Evolutionary conservation across 2,329 filamentous ascomycete genomes (phyloP).

Genomic region (Chaetomiaceae sp.): DNA sequence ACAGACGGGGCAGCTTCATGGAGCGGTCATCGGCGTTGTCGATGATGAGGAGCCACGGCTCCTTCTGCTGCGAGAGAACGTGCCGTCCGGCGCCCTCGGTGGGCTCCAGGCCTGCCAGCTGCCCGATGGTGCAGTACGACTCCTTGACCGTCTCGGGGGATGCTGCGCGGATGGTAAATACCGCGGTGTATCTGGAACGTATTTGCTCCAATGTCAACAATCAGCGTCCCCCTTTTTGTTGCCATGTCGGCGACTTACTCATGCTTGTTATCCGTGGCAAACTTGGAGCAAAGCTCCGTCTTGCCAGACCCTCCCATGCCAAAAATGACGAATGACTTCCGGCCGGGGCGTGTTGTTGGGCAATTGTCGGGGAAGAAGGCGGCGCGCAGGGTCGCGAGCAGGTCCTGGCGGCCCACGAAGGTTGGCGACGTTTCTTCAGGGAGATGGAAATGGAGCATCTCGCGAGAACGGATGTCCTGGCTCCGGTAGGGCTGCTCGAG

Average conservation of each 20-base stretch:
- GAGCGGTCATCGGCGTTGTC: constrained; percentile 14
- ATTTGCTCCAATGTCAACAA: too few species aligned
- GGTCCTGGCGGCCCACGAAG: too few species aligned
- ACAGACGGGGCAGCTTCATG: background rate
- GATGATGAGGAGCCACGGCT: constrained; percentile 19
- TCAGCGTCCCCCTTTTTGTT: too few species aligned
- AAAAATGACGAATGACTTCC: too few species aligned
- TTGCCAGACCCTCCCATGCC: too few species aligned
- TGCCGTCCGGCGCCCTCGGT: constrained; percentile 13
- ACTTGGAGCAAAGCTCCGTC: too few species aligned
- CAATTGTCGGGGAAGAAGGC: background rate
- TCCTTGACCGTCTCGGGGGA: constrained; percentile 13
- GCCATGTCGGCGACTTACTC: too few species aligned
- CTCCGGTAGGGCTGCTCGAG: background rate
- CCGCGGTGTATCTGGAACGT: constrained; percentile 10
- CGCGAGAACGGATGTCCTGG: background rate
- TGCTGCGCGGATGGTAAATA: constrained; percentile 16
- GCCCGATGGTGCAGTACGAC: constrained; percentile 12
- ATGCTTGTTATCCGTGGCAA: too few species aligned
- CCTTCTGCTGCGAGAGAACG: constrained; percentile 10
- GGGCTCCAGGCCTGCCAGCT: constrained; percentile 3
- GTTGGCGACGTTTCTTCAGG: background rate
- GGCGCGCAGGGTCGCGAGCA: too few species aligned
- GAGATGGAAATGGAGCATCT: background rate
- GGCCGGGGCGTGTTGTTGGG: too few species aligned